Conservation (phyloP, 2,329 filamentous ascomycete species). For the Colletotrichum sidae region DNA sequence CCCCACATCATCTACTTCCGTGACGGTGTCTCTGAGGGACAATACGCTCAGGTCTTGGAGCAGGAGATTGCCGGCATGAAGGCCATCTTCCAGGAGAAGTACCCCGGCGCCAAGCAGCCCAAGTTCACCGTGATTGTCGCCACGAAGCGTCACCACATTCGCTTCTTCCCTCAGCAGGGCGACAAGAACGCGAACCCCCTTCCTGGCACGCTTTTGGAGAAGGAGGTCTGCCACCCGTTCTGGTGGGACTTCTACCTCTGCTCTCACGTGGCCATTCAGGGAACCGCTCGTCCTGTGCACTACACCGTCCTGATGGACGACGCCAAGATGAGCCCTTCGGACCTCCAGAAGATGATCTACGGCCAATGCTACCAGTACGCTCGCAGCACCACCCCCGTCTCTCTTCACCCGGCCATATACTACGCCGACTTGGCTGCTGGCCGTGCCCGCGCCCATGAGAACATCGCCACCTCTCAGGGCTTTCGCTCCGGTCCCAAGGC, state of each 20-base stretch:
- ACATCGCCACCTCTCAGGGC: slow-evolving; percentile 57
- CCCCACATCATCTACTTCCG: slow-evolving; percentile 90
- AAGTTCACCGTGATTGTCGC: slow-evolving; percentile 89
- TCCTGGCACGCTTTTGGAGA: slow-evolving; percentile 89
- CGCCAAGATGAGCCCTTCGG: slow-evolving; percentile 71
- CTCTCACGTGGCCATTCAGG: slow-evolving; percentile 83
- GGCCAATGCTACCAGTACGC: slow-evolving; percentile 95
- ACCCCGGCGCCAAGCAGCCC: slow-evolving; percentile 48
- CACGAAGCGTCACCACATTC: slow-evolving; percentile 93
- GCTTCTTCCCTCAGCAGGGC: slow-evolving; percentile 77
- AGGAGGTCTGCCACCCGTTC: slow-evolving; percentile 89
- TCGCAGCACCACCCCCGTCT: slow-evolving; percentile 92
- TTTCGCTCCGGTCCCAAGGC: slow-evolving; percentile 57
- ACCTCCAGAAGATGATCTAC: slow-evolving; percentile 90
- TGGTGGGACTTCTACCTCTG: slow-evolving; percentile 86
- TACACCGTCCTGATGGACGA: slow-evolving; percentile 93
- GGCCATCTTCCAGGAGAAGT: slow-evolving; percentile 59
- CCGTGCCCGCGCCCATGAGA: slow-evolving; percentile 82
- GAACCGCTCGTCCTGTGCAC: slow-evolving; percentile 90
- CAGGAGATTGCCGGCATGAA: slow-evolving; percentile 83
- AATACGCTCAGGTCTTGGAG: slow-evolving; percentile 83
- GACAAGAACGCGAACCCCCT: slow-evolving; percentile 86
- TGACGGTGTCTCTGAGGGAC: slow-evolving; percentile 89
- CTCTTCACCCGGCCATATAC: slow-evolving; percentile 89
- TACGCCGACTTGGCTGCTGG: slow-evolving; percentile 92